These are phyloP conservation scores for Phytophthora sojae DNA, from an alignment of 352 stramenopile species.

Conservation along the genomic window DNA sequence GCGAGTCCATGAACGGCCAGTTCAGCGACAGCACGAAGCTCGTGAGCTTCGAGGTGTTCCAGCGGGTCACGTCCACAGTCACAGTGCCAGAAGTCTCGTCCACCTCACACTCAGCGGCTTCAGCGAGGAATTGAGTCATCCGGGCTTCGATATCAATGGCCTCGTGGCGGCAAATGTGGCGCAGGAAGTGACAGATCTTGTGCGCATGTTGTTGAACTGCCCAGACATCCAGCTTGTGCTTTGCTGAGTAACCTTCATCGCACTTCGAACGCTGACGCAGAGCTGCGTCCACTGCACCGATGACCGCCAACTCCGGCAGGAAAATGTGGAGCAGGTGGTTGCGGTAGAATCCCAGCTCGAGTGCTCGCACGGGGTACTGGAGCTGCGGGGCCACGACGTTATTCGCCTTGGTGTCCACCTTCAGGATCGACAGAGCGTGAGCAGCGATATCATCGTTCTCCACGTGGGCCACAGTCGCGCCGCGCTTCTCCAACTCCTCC, in stretches of 20 bases:
- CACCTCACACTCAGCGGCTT: slow-evolving; percentile 31
- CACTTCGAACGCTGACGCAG: slow-evolving; percentile 27
- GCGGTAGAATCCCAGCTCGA: slow-evolving; percentile 86
- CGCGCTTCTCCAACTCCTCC: slow-evolving; percentile 50
- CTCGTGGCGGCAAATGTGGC: slow-evolving; percentile 74
- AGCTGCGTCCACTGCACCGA: slow-evolving; percentile 63
- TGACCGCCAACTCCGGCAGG: slow-evolving; percentile 74
- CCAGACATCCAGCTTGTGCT: slow-evolving; percentile 32
- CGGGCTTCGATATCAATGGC: slow-evolving; percentile 49
- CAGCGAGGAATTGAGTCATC: slow-evolving; percentile 44
- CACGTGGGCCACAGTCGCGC: slow-evolving; percentile 68
- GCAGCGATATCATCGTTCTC: slow-evolving; percentile 56
- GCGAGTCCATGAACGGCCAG: slow-evolving; percentile 82
- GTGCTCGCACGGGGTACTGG: slow-evolving; percentile 64
- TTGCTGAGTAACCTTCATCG: neutral
- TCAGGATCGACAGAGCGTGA: slow-evolving; percentile 70
- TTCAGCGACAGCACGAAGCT: slow-evolving; percentile 74
- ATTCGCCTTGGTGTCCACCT: slow-evolving; percentile 50
- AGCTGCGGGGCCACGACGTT: slow-evolving; percentile 62
- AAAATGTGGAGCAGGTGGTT: slow-evolving; percentile 89
- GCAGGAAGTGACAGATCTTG: slow-evolving; percentile 70
- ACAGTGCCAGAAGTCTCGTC: slow-evolving; percentile 32
- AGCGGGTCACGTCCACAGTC: slow-evolving; percentile 45
- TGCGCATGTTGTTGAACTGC: slow-evolving; percentile 49
- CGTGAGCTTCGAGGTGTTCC: slow-evolving; percentile 46